Base-by-base conservation (phyloP, 2,329 filamentous ascomycete species). In the Clathrospora elynae region DNA sequence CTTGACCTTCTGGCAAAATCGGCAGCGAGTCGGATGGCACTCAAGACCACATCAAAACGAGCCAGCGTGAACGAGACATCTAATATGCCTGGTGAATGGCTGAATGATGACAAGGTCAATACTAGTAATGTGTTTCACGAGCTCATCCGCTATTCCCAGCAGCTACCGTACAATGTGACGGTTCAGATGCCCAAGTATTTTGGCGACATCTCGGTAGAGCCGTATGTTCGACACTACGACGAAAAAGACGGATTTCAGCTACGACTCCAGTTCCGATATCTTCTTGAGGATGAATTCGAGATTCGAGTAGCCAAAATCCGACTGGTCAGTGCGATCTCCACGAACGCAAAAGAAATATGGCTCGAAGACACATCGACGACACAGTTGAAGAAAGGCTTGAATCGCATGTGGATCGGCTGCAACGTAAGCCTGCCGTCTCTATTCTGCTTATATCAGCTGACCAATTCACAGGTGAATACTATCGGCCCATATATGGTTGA, bases 401-500 rank as follows among this genome's bases (percentile, higher is more conserved):
- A 78, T 3, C 75, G 71, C 5, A 57, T 82, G 28, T 71, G 77
- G 51, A 71, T 84, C 18, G 72, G 75, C 69, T 76, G 66, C 55
- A 74, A 72, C 56, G 66, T 70, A 42, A 38, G 59, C 51, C 57
- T 18, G 10, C 6, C 11, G 12, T 11, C 30, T 35, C 10, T 17
- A n/a, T 5, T 12, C 4, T 24, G 3, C 3, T 7, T 9, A 6
- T 1, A 13, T n/a, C 5, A 41, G 12, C 67, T 75, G 53, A 76
- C 46, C 10, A 19, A 5, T 2, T 14, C 1, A 6, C 25, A 87
- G 82, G 74, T 81, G 11, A 80, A 83, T 22, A 80, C 88, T 3
- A 82, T 86, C 14, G 90, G 90, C 1, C 80, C 80, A 17, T 96
- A 90, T 60, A 80, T 84, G 44, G 80, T 93, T 30, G 87, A 90